These are phyloP conservation scores for Tolypocladium nubicola DNA, from an alignment of 2,329 filamentous ascomycete genomes.

Conservation along the genomic window DNA sequence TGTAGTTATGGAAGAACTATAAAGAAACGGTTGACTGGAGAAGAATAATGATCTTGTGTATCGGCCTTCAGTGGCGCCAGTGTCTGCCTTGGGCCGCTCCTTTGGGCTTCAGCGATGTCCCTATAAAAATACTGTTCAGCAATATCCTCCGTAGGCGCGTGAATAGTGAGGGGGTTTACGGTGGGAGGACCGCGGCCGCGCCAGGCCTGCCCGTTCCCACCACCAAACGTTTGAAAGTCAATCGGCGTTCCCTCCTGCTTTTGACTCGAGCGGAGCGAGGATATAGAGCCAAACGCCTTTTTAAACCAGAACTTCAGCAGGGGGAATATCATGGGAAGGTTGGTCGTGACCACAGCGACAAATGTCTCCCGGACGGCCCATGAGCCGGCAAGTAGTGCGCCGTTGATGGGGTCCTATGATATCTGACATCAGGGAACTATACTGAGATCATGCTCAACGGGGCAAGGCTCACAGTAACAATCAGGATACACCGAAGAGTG, in stretches of 20 bases:
- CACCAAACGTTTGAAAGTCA: slow-evolving; percentile 8
- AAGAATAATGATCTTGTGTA: too few relatives aligned
- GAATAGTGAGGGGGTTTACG: slow-evolving; percentile 6
- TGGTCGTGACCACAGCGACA: slow-evolving; percentile 31
- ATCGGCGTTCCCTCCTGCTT: slow-evolving; percentile 11
- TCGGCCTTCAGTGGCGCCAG: too few relatives aligned
- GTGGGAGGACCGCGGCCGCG: slow-evolving; percentile 5
- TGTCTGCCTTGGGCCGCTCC: too few relatives aligned
- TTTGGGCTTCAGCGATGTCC: too few relatives aligned
- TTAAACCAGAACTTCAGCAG: slow-evolving; percentile 26
- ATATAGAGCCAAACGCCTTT: slow-evolving; percentile 12
- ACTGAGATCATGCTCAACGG: background rate
- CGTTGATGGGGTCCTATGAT: slow-evolving; percentile 26
- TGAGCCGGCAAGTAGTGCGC: slow-evolving; percentile 27
- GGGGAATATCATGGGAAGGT: slow-evolving; percentile 34
- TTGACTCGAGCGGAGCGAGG: slow-evolving; percentile 10
- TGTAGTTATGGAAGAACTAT: too few relatives aligned
- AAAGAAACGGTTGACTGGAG: too few relatives aligned
- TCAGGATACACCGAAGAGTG: slow-evolving; percentile 21
- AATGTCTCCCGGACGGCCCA: slow-evolving; percentile 34
- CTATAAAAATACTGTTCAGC: too few relatives aligned
- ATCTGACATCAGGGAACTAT: background rate
- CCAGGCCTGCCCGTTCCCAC: slow-evolving; percentile 3
- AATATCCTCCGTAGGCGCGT: too few relatives aligned
- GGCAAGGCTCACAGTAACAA: slow-evolving; percentile 14